Base-by-base conservation (phyloP, 2,329 filamentous ascomycete species). In the Aspergillus sp. region DNA sequence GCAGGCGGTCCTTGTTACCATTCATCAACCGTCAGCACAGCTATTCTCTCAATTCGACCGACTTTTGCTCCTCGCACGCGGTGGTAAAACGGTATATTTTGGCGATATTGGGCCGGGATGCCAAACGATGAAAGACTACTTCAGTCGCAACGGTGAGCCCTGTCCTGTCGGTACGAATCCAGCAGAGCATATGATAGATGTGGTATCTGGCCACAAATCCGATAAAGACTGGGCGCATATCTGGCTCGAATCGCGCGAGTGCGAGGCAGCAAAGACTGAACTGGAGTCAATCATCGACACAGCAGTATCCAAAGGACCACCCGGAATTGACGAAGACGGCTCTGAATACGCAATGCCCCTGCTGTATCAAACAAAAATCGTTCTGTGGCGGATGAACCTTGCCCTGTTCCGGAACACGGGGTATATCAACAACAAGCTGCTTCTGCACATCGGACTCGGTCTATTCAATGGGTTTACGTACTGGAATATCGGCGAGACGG, bases 81-180 rank as follows among this genome's bases (percentile, higher is more conserved):
- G 85, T 11, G 86, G 85, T n/a, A 86, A 86, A 66, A 86, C 84
- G 0, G 86, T 88, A 63, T 90, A 90, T 70, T 90, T 90, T 60
- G 87, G 87, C 3, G 68, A 70, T 7, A 84, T 90, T 11, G 88
- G 87, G 39, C 80, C 87, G 17, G 84, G 86, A 53, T 86, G 84
- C 2, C 75, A 78, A 3, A 81, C 80, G 12, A 81, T 89, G 2
- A 83, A 86, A 61, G 77, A 86, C 27, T 90, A 90, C 69, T 90
- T 90, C 63, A 81, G 78, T 2, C 77, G 84, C 15, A 80, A 86
- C 37, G 87, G 87, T 3, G 83, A 85, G 0, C 73, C 81, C 4
- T 89, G 86, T 52, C 86, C 86, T 3, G 78, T 82, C 0, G 83
- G 71, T 64, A 82, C 82, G 64, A 86, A 86, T 62, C 79, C 84